Base-by-base conservation (phyloP, 768 basidiomycete genomes). In the Mrakia blollopis region DNA sequence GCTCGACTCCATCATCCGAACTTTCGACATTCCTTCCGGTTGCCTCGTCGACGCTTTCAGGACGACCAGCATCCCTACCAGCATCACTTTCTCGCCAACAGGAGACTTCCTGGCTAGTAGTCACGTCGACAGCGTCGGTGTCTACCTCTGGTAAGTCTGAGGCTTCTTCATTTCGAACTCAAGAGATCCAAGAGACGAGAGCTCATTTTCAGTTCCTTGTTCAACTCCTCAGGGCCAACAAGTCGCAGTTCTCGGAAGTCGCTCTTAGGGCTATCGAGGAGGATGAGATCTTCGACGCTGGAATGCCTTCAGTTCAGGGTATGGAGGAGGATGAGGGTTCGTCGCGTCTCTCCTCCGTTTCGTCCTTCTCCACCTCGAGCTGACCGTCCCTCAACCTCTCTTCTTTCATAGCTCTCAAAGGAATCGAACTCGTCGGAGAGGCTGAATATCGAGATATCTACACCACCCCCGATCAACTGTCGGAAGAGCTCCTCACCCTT, bases 91-190 rank as follows among this genome's bases (percentile, higher is more conserved):
- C 83, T 98, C 95, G 3, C 97, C 97, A 0, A 91, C 93, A 0
- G 91, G 92, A 74, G 97, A 98, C 83, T 98, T 99, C 85, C 85
- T 99, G 79, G 97, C 97, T 0, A 95, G 95, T 14, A 87, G 93
- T 0, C 97, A 99, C 82, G 89, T 97, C 9, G 95, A 97, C 80
- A 94, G 90, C 77, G 91, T 98, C 73, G 97, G 95, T 16, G 88
- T 99, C 2, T 95, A 91, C 83, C 87, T 99, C n/a, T 99, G 97
- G 94, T 91, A 77, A 74, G 87, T 69, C 30, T 11, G 2, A 14
- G 14, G 44, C 44, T 44, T 44, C 44, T 44, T 44, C 44, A 11
- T 14, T 44, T 44, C 44, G 44, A 9, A 14, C n/a, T 44, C 44
- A 14, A 44, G 44, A 44, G 11, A 13, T 44, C 44, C n/a, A n/a